Evolutionary conservation across 2,329 filamentous ascomycete genomes (phyloP).

Genomic region (Emergomyces orientalis): DNA sequence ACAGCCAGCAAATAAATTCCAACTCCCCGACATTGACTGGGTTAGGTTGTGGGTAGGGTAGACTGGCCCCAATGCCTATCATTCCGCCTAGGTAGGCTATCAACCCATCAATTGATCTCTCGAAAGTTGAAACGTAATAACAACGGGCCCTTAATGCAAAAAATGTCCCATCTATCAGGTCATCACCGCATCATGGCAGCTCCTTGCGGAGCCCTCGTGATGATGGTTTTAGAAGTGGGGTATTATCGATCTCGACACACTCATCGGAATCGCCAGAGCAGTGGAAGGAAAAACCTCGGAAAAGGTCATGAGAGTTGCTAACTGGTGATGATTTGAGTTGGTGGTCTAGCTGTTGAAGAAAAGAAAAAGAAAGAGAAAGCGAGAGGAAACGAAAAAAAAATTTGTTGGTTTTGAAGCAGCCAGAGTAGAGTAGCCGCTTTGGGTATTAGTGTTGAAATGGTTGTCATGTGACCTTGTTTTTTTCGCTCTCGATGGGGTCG

Average conservation of each 20-base stretch:
- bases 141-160: conserved; percentile 4
- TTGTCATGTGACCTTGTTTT: not conserved
- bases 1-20: not conserved
- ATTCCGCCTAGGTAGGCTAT: not conserved
- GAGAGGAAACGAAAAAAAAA: conserved; percentile 17
- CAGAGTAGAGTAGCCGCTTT: not conserved
- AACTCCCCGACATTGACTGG: not conserved
- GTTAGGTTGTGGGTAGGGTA: not conserved
- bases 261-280: conserved; percentile 62
- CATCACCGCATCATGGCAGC: conserved; percentile 40
- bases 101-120: not conserved
- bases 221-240: conserved; percentile 73
- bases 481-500: too few species aligned
- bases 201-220: conserved; percentile 47
- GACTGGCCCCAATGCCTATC: not conserved
- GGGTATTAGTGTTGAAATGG: not conserved
- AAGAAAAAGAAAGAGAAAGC: conserved; percentile 19
- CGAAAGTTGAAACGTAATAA: not conserved
- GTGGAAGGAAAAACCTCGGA: conserved; percentile 33
- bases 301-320: conserved; percentile 21
- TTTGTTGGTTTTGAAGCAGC: not conserved
- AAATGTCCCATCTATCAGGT: conserved; percentile 38
- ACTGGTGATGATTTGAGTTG: conserved; percentile 67
- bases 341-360: conserved; percentile 51
- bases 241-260: conserved; percentile 55